These are phyloP conservation scores for Tillandsia leiboldiana DNA, from an alignment of 176 grass and related monocot species.

Conservation along the genomic window DNA sequence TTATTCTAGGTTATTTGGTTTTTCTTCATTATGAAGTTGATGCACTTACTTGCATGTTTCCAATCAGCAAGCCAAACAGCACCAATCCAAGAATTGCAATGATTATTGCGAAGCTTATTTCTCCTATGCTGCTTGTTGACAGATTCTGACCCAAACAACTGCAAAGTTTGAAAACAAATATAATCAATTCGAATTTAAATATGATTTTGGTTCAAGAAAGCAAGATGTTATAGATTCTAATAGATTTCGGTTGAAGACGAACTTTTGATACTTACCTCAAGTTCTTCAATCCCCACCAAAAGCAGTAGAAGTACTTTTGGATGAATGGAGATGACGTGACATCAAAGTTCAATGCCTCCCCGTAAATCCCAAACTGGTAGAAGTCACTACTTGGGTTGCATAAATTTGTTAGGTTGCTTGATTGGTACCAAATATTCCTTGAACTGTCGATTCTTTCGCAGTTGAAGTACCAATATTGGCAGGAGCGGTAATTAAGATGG, in stretches of 20 bases:
- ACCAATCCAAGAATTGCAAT: slow-evolving; percentile 78
- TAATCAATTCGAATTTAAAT: not conserved
- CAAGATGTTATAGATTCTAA: too few species aligned
- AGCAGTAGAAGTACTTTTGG: slow-evolving; percentile 93
- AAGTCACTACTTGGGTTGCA: slow-evolving; percentile 49
- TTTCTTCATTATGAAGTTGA: slow-evolving; percentile 3
- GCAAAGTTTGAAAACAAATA: not conserved
- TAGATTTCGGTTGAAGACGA: not conserved
- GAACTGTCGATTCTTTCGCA: slow-evolving; percentile 34
- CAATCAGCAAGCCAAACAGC: slow-evolving; percentile 84
- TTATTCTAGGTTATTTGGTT: not conserved
- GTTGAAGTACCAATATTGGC: slow-evolving; percentile 59
- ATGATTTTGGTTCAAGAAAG: too few species aligned
- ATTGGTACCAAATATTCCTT: slow-evolving; percentile 34
- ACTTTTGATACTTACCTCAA: slow-evolving; percentile 35
- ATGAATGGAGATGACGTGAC: slow-evolving; percentile 65
- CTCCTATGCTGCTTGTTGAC: slow-evolving; percentile 54
- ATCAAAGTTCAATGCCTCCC: slow-evolving; percentile 46
- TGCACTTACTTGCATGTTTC: slow-evolving; percentile 90
- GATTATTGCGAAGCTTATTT: slow-evolving; percentile 67
- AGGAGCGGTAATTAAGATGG: slow-evolving; percentile 33
- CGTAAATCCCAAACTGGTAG: slow-evolving; percentile 82
- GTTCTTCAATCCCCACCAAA: slow-evolving; percentile 99
- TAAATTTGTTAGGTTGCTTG: slow-evolving; percentile 40
- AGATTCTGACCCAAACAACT: slow-evolving; percentile 92